Conservation (phyloP, 164 flowering plant species). For the Kingdonia uniflora region DNA sequence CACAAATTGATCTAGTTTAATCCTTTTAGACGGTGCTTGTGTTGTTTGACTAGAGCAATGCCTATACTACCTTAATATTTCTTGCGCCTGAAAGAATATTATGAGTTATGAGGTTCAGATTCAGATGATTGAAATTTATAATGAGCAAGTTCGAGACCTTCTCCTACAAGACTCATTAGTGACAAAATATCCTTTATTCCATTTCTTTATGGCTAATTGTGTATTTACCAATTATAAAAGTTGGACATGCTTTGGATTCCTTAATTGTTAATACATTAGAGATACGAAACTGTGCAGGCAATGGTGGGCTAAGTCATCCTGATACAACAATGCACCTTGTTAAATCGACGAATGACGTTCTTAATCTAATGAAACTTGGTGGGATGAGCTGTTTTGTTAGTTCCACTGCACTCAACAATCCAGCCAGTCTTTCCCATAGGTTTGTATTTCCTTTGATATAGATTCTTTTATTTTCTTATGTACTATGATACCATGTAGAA, state of each 20-base stretch:
- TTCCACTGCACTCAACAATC: constrained; percentile 56
- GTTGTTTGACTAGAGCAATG: too few relatives aligned
- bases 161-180: constrained; percentile 46
- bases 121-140: constrained; percentile 89
- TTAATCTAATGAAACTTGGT: constrained; percentile 65
- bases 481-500: too few relatives aligned
- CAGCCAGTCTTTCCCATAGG: constrained; percentile 85
- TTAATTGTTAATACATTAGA: constrained; percentile 56
- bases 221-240: neutral
- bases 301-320: constrained; percentile 43
- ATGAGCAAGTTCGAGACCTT: constrained; percentile 91
- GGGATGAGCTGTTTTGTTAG: constrained; percentile 52
- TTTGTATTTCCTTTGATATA: constrained; percentile 11
- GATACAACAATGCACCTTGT: constrained; percentile 58
- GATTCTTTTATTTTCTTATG: too few relatives aligned
- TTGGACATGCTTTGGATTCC: constrained; percentile 10
- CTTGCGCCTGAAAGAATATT: constrained; percentile 38
- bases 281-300: constrained; percentile 46
- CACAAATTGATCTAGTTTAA: too few relatives aligned
- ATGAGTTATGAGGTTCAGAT: constrained; percentile 53
- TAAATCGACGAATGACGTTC: constrained; percentile 53
- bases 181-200: constrained; percentile 57
- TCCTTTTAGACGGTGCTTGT: too few relatives aligned
- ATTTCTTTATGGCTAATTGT: neutral
- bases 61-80: too few relatives aligned